Base-by-base conservation (phyloP, 2,329 filamentous ascomycete species). In the Sclerotinia minor region DNA sequence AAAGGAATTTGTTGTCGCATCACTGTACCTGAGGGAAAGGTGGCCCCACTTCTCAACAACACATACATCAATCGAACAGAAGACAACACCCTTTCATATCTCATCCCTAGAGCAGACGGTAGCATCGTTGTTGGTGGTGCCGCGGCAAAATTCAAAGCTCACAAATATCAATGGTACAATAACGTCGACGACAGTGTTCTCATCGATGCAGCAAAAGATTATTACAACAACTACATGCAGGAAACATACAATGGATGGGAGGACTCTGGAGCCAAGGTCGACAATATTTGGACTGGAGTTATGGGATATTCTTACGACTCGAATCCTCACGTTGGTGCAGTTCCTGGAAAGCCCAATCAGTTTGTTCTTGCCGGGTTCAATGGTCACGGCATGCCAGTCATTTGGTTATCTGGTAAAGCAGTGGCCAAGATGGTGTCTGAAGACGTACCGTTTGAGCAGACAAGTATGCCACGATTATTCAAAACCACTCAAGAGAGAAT, bases 201-300 rank as follows among this genome's bases (percentile, higher is more conserved):
- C 2, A 81, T 86, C n/a, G 76, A 78, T 1, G 70, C 75, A 0
- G 75, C 76, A 49, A 60, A 74, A 26, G 81, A 84, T 71, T 85
- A 83, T 69, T 65, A 67, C 21, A 77, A 81, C 19, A 77, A 77
- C 0, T 83, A 83, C 60, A 69, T 69, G 68, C 68, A 76, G 17
- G n/a, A 78, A 5, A 78, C 79, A 45, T 84, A 45, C 19, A 38
- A 45, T 26, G 65, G 83, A 0, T 86, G 82, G 83, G 80, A 83
- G 54, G 70, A 79, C 2, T 80, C 76, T 32, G 76, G 74, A 5
- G 80, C 79, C 3, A 69, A 76, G 4, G 73, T 76, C 0, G 75
- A 80, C 29, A 73, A 73, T 44, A 45, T 71, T 8, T 72, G 69
- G 69, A 80, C 52, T 8, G 60, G 66, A 45, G 61, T 68, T 8